Base-by-base conservation (phyloP, 202 grass and related monocot species). In the Tripidium arundinaceum region DNA sequence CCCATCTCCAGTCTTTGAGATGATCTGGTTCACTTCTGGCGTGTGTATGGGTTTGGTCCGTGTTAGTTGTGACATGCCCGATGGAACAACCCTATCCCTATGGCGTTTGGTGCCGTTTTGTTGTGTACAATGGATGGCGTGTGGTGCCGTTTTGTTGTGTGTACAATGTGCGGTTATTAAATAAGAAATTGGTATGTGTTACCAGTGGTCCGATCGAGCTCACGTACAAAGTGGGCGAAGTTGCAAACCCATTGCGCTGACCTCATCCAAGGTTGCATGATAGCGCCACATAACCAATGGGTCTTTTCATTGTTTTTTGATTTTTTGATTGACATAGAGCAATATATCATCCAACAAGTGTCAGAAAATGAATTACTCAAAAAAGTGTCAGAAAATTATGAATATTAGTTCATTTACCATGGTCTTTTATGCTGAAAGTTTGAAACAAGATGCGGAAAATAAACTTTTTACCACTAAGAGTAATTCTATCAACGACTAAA, bases 41-140 rank as follows among this genome's bases (percentile, higher is more conserved):
- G 65, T 85, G 46, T 14, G 6, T 42, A n/a, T 85, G 59, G 41
- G 11, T 49, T 69, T 74, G 74, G 22, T 73, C 75, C 69, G 54
- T 11, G 79, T 84, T 85, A 73, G 84, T 75, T 87, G 89, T 81
- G 78, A 68, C 84, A 68, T 85, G n/a, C 69, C 79, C 83, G 69
- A 89, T 70, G 71, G 78, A 94, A 77, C 84, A 89, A 74, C 63
- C 46, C 46, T 9, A 74, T 83, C 65, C 22, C 47, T 15, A 76
- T 85, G 61, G 39, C 62, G 58, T 81, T 58, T 13, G 70, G 45
- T 52, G 70, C 45, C 70, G 70, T 52, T 52, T 72, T 21, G 8
- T 50, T 52, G 15, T 21, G 69, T 45, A 70, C 67, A 28, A 37
- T 59, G 29, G 67, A 74, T 61, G 54, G 39, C 68, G 49, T 81